Percentiles rank a stretch among this genome's conserved stretches.
Conservation (phyloP, 345 rosid genomes). For the Gossypium mustelinum region DNA sequence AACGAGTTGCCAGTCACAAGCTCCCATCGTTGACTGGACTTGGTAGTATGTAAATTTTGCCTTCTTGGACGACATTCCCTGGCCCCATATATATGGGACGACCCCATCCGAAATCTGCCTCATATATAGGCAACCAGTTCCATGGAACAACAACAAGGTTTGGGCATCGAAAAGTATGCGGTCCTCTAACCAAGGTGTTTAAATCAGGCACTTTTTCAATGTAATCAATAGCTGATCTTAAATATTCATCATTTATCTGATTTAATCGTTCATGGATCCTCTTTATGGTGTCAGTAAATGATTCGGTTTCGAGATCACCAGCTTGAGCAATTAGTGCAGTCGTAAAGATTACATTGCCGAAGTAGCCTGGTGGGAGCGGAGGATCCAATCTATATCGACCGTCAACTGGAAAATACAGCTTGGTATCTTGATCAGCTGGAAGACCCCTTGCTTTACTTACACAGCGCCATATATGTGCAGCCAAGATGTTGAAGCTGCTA, state of each 20-base stretch:
- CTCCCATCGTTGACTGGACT: conserved; percentile 20
- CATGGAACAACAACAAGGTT: conserved; percentile 23
- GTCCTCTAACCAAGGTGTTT: neutral
- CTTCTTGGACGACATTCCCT: conserved; percentile 38
- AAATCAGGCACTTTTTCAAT: conserved; percentile 23
- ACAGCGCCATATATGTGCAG: too few species aligned
- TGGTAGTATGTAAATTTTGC: conserved; percentile 33
- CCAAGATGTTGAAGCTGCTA: neutral
- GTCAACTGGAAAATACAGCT: too few species aligned
- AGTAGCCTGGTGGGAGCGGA: conserved; percentile 16
- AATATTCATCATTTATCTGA: conserved; percentile 29
- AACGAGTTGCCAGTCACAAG: neutral
- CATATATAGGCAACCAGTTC: conserved; percentile 21
- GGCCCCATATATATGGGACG: conserved; percentile 46
- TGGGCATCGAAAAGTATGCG: conserved; percentile 41
- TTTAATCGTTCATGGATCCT: conserved; percentile 26
- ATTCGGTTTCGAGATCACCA: conserved; percentile 28
- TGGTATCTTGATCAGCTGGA: too few species aligned
- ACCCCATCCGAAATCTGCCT: conserved; percentile 61
- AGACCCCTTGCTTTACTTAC: too few species aligned
- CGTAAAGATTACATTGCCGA: conserved; percentile 39
- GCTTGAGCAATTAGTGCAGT: conserved; percentile 16
- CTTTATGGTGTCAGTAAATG: conserved; percentile 23
- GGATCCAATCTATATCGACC: too few species aligned
- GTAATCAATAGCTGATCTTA: conserved; percentile 43